Evolutionary conservation across 441 rosid species (phyloP).

Genomic region (Pelargonium citronellum): DNA sequence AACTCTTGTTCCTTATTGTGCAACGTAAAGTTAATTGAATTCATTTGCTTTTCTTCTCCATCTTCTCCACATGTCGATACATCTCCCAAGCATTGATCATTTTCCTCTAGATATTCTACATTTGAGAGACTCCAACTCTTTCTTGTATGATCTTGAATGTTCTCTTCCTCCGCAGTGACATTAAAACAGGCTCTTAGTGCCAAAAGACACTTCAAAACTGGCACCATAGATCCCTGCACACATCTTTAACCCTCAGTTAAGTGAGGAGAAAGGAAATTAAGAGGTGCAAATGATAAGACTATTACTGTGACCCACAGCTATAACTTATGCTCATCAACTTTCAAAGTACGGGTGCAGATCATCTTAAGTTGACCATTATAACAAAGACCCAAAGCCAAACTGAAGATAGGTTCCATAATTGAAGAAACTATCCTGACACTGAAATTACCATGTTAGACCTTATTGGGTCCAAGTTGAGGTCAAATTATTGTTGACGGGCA

Average conservation of each 20-base stretch:
- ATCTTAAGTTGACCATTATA: neutral
- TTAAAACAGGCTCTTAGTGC: conserved; percentile 51
- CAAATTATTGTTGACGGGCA: neutral
- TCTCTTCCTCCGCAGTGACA: conserved; percentile 35
- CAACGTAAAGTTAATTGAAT: conserved; percentile 25
- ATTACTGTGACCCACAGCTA: neutral
- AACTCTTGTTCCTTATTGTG: conserved; percentile 55
- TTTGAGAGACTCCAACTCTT: conserved; percentile 53
- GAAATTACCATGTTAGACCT: neutral
- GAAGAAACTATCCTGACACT: neutral
- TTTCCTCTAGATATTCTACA: conserved; percentile 24
- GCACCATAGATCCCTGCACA: conserved; percentile 67
- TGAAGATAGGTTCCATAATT: neutral
- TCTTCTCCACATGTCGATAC: conserved; percentile 14
- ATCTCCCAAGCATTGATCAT: conserved; percentile 8
- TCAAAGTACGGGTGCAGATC: conserved; percentile 12
- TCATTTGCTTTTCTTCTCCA: conserved; percentile 13
- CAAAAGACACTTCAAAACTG: conserved; percentile 68
- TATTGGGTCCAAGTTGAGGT: neutral
- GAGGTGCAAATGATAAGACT: conserved; percentile 6
- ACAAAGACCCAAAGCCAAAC: neutral
- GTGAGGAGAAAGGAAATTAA: conserved; percentile 12
- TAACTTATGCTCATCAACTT: conserved; percentile 6
- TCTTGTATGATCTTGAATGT: conserved; percentile 33
- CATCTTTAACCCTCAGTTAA: conserved; percentile 25